Conservation (phyloP, 2,329 filamentous ascomycete species). For the Harringtonia lauricola region DNA sequence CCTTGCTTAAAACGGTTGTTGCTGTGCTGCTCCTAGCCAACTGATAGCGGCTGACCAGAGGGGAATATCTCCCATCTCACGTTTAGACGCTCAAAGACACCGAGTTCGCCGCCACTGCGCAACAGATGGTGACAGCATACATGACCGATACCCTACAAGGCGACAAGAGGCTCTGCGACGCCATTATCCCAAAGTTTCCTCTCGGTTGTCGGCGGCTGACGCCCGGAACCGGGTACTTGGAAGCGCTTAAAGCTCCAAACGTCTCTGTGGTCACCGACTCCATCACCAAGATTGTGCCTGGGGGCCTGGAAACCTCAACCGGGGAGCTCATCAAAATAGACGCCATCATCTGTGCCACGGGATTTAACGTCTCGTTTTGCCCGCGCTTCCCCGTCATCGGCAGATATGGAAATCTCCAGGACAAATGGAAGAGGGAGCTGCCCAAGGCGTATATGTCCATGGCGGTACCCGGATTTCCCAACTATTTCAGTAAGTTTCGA, state of each 20-base stretch:
- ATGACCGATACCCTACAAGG: too few relatives aligned
- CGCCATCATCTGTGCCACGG: constrained; percentile 25
- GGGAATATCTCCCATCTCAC: too few relatives aligned
- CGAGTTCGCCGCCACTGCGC: too few relatives aligned
- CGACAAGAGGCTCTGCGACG: background rate
- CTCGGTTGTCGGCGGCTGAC: constrained; percentile 31
- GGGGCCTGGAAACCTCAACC: constrained; percentile 20
- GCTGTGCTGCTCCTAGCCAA: too few relatives aligned
- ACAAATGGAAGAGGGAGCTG: too few relatives aligned
- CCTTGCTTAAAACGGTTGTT: too few relatives aligned
- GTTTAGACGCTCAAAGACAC: too few relatives aligned
- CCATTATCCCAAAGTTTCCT: constrained; percentile 12
- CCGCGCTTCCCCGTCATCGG: constrained; percentile 20
- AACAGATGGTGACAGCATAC: too few relatives aligned
- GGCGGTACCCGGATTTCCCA: constrained; percentile 7
- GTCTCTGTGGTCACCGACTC: constrained; percentile 28
- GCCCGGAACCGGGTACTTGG: constrained; percentile 30
- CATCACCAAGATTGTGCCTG: constrained; percentile 24
- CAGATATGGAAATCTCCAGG: constrained; percentile 5
- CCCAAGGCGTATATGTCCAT: constrained; percentile 10
- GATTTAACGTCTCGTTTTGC: constrained; percentile 21
- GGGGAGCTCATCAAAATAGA: constrained; percentile 21
- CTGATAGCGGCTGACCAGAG: too few relatives aligned
- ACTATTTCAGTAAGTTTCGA: too few relatives aligned
- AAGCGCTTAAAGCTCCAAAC: constrained; percentile 30